Conservation (phyloP, 768 basidiomycete species). For the Paxillus involutus region DNA sequence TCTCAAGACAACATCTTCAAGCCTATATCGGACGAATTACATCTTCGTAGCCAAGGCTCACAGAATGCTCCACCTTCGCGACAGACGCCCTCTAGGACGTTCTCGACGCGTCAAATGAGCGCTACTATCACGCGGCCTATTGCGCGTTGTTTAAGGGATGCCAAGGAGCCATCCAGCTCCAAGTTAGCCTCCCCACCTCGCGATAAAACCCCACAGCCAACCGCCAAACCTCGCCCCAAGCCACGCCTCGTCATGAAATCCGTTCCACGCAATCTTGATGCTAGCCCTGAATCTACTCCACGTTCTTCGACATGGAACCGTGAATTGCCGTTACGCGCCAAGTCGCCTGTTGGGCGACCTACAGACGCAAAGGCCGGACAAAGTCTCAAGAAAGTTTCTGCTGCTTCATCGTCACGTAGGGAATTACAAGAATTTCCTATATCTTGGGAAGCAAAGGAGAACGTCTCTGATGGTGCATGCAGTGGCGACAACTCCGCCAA, state of each 20-base stretch:
- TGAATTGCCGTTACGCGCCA: constrained; percentile 2
- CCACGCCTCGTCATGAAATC: constrained; percentile 10
- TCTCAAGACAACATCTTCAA: constrained; percentile 23
- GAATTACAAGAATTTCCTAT: constrained; percentile 26
- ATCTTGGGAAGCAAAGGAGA: constrained; percentile 22
- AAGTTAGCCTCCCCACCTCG: not conserved
- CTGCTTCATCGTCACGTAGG: constrained; percentile 3
- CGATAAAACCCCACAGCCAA: not conserved
- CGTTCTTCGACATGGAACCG: constrained; percentile 3
- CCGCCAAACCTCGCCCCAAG: constrained; percentile 10
- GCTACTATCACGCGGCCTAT: not conserved
- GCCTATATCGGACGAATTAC: constrained; percentile 19
- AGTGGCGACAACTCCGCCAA: constrained; percentile 11
- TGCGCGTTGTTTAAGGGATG: not conserved
- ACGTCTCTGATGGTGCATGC: constrained; percentile 10
- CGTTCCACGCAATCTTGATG: not conserved
- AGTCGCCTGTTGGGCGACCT: constrained; percentile 5
- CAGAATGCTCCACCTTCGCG: constrained; percentile 1
- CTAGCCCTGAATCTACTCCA: constrained; percentile 20
- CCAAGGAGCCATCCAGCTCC: constrained; percentile 3
- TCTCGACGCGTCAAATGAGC: constrained; percentile 4
- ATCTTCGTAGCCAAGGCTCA: not conserved
- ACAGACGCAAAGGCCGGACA: not conserved
- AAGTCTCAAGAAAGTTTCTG: constrained; percentile 6
- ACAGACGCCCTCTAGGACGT: not conserved